A percentile compares a stretch with the other conserved stretches of the same genome.
Conservation (phyloP, 257 asterid genomes). For the Petrea volubilis region DNA sequence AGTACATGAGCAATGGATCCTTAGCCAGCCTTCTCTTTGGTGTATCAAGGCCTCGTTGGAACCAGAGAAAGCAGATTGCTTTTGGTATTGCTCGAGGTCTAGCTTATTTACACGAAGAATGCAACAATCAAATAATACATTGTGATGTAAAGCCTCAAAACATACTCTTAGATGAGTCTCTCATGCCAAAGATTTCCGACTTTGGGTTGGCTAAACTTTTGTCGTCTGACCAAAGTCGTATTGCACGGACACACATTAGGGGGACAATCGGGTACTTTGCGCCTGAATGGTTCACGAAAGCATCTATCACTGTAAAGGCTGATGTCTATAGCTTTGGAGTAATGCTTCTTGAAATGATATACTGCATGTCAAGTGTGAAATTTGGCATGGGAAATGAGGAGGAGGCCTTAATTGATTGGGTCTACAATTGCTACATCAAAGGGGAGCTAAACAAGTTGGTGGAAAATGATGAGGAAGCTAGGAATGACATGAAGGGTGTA, state of each 20-base stretch:
- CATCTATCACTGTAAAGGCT: slow-evolving; percentile 35
- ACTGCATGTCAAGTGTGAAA: slow-evolving; percentile 34
- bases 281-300: slow-evolving; percentile 43
- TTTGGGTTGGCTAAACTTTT: slow-evolving; percentile 45
- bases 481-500: slow-evolving; percentile 26
- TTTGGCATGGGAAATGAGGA: slow-evolving; percentile 20
- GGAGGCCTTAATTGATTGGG: slow-evolving; percentile 41
- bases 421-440: slow-evolving; percentile 35
- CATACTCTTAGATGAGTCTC: slow-evolving; percentile 38
- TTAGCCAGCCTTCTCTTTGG: slow-evolving; percentile 36
- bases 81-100: slow-evolving; percentile 42
- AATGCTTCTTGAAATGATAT: slow-evolving; percentile 44
- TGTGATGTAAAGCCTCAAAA: slow-evolving; percentile 51
- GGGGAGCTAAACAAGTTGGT: slow-evolving; percentile 28
- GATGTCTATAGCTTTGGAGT: slow-evolving; percentile 60
- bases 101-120: slow-evolving; percentile 41
- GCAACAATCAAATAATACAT: slow-evolving; percentile 43
- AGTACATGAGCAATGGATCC: slow-evolving; percentile 43
- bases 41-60: slow-evolving; percentile 45
- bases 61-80: slow-evolving; percentile 36
- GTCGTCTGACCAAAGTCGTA: slow-evolving; percentile 34
- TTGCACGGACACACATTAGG: slow-evolving; percentile 29
- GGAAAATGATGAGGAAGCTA: slow-evolving; percentile 45
- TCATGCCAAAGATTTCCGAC: slow-evolving; percentile 32
- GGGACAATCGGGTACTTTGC: slow-evolving; percentile 44